Evolutionary conservation across 345 rosid species (phyloP), one percentile per base, ranked within the genome.

Genomic region (Acer negundo): DNA sequence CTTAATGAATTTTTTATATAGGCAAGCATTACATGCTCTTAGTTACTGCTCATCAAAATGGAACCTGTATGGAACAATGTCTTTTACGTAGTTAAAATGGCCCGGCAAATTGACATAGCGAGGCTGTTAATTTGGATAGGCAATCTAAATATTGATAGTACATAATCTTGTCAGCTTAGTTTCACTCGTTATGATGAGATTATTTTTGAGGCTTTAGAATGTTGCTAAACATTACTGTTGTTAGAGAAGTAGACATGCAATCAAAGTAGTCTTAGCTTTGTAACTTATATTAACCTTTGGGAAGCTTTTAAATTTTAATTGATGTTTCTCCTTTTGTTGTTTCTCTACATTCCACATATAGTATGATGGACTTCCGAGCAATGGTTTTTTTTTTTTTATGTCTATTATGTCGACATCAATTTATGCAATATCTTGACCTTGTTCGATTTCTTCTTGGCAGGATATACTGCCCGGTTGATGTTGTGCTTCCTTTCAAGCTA

Each of bases 401-500:
- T 4, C n/a, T 16, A 53, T 53, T 24, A 8, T 17, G 44, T 26
- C 4, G 73, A 70, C 7, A 15, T 24, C 55, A 6, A 70, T 51
- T 26, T 59, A 49, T 61, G 44, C n/a, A 16, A 42, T 64, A 16
- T 15, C 64, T 26, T 53, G 26, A 19, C 20, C 28, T 72, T 20
- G 46, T 17, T 40, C 26, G 7, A 17, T 62, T 65, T 70, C 69
- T 22, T 19, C 17, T 11, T 40, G 73, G 69, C 82, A 80, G 79
- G 82, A 75, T 7, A 17, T 28, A 16, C 10, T 31, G 67, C 55
- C 44, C 4, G 68, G 47, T 40, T 24, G 47, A 46, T 64, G 44
- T 4, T 10, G n/a, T 64, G 42, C 38, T 17, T 38, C 20, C 40
- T 56, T 20, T 7, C 12, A 49, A 38, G 15, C 16, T 38, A 46